Evolutionary conservation across 2,329 filamentous ascomycete genomes (phyloP), one percentile per base, ranked within the genome.

Genomic region (Ceratocystis papillata): DNA sequence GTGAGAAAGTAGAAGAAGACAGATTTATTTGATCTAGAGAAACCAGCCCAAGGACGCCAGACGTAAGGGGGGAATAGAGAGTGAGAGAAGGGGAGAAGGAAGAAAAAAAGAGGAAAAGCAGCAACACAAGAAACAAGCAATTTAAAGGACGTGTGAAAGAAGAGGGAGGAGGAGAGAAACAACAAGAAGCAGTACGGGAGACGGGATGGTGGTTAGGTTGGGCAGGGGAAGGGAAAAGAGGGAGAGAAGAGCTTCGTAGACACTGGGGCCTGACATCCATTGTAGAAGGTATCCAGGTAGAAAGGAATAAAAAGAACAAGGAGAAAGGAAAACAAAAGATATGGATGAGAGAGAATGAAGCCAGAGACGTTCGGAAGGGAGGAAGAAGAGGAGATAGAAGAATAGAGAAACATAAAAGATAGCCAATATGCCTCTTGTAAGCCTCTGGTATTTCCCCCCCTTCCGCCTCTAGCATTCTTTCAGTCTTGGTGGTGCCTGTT

Each of bases 41-140:
- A 53, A 57, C 63, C 48, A 64, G 37, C 50, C 63, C 48, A 57
- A 57, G 45, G 63, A 64, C 63, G 63, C 63, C 63, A 64, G 48
- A 64, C 63, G 48, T 57, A 28, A 22, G 12, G 60, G 20, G 17
- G 37, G 41, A 17, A 46, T n/a, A 20, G 12, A 28, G 37, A 41
- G 37, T 12, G 37, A 15, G 37, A 15, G 37, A 15, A 37, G 17
- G 5, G n/a, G 46, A 61, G 53, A 61, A 61, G 48, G 30, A 57
- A 22, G 45, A 62, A 15, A 64, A 64, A 53, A 64, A 15, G 46
- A 63, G 8, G 41, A 57, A 53, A 61, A 37, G 17, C 10, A 62
- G 12, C 45, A 33, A 44, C 8, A 64, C 22, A 55, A 33, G 63
- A 63, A 46, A n/a, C 37, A 17, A 10, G 33, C 22, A 28, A 41